Evolutionary conservation across 352 stramenopile genomes (phyloP), one percentile per base, ranked within the genome.

Genomic region (Globisporangium radiosum): DNA sequence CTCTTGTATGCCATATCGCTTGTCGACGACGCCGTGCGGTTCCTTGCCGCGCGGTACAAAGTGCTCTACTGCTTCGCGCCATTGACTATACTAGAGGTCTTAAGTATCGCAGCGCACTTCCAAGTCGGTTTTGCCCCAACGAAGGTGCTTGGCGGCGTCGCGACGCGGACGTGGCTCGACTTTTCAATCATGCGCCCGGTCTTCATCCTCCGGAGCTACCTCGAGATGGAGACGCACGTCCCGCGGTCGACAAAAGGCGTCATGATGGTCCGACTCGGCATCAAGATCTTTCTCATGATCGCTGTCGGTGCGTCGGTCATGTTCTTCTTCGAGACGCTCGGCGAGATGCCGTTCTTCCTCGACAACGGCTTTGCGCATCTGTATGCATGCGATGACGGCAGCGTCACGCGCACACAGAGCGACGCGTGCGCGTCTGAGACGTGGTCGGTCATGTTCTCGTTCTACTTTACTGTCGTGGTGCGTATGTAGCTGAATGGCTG

Each of bases 401-500:
- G 69, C 33, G 69, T 92, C 8, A 90, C 81, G 6, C 71, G 71
- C 15, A 60, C 74, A 47, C 61, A 74, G 49, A 84, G 64, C 19
- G 63, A 70, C 2, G 53, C 72, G 4, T 92, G 81, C 56, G 66
- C 68, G 7, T 69, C 73, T 14, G 68, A 89, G 60, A 92, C 85
- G 2, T 94, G 85, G 85, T 92, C 82, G 36, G 71, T 94, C 72
- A 94, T 92, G 82, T 94, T 92, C 60, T 87, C 85, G 4, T 89
- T 92, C 57, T 94, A 94, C 62, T 94, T 92, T 59, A 94, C 83
- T 47, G 80, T 94, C 52, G 85, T 94, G 68, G 79, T 90, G 75
- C 58, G 77, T 78, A 4, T 50, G 14, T 50, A 4, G 15, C 14
- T 19, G 1, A 2, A 33, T 33, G 25, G 25, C 3, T 33, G 1